These are phyloP conservation scores for Chlorella sp. DNA, from an alignment of 139 green algal species.

Conservation along the genomic window DNA sequence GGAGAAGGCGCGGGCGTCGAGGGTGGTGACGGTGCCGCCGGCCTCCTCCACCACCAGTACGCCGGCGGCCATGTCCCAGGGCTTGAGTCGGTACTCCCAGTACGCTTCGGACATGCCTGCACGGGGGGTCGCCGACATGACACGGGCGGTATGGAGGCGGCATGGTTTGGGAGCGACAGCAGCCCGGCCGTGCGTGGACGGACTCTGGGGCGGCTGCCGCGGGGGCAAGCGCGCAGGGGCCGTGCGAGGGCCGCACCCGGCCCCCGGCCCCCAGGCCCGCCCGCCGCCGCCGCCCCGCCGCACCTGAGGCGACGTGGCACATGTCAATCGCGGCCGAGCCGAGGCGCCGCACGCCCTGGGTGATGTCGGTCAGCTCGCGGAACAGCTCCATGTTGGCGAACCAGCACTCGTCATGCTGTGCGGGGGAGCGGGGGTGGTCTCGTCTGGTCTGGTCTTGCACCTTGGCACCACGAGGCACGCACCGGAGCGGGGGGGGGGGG, in stretches of 20 bases:
- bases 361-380: slow-evolving; percentile 87
- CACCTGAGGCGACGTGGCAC: slow-evolving; percentile 85
- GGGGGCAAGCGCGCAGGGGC: background rate
- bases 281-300: background rate
- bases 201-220: background rate
- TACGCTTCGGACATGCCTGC: slow-evolving; percentile 69
- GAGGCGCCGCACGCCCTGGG: slow-evolving; percentile 76
- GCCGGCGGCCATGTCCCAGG: slow-evolving; percentile 76
- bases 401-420: slow-evolving; percentile 85
- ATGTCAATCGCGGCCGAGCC: slow-evolving; percentile 91
- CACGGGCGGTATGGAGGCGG: too few species aligned
- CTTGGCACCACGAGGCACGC: too few species aligned
- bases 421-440: too few species aligned
- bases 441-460: too few species aligned
- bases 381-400: slow-evolving; percentile 87
- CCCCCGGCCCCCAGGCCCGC: background rate
- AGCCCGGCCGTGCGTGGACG: too few species aligned
- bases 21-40: slow-evolving; percentile 70
- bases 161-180: too few species aligned
- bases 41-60: slow-evolving; percentile 73
- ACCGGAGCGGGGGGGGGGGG: too few species aligned
- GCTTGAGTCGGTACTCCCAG: slow-evolving; percentile 79
- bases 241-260: background rate
- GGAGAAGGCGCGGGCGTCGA: slow-evolving; percentile 71
- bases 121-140: too few species aligned